Base-by-base conservation (phyloP, 2,329 filamentous ascomycete genomes). In the Exophiala alcalophila region DNA sequence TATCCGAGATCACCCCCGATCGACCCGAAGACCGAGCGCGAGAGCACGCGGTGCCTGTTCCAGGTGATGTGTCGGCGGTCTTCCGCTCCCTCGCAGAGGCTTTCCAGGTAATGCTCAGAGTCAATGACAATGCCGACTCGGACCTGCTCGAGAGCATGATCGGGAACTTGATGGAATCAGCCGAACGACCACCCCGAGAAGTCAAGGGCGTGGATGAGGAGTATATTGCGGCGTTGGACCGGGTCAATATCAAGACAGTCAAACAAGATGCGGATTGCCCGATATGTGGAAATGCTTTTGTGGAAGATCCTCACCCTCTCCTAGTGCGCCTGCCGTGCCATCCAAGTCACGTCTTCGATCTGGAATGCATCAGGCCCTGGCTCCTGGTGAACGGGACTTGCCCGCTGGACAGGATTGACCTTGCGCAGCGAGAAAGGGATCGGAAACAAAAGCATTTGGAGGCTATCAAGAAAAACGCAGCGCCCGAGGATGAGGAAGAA, bases 361-460 rank as follows among this genome's bases (percentile, higher is more conserved):
- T 83, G 18, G 79, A 83, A 55, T 83, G 80, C 60, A 77, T 83
- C 48, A 64, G 72, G 44, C 79, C 80, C 0, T 83, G 80, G 80
- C 61, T 83, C 50, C 73, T 80, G 52, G 65, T 83, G 41, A 76
- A 80, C 50, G 75, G 77, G 6, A 82, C 78, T 14, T 83, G 79
- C 62, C 79, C 79, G 12, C 65, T 83, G 33, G 78, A 82, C 58
- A 69, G 80, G 36, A 70, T 73, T 57, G 73, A 76, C 58, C 66
- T 83, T 45, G 65, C 76, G 12, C 78, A 80, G 64, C 70, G 75
- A 63, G 62, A 70, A 50, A 66, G 63, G 61, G 74, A 66, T 58
- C 73, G 60, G 63, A 67, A 53, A 64, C 54, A 63, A 51, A 67
- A 65, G 57, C 61, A 62, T 43, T 55, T 63, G 6, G 65, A 60